Evolutionary conservation across 1,139 yeast species (phyloP).

Genomic region (Candida anutae): DNA sequence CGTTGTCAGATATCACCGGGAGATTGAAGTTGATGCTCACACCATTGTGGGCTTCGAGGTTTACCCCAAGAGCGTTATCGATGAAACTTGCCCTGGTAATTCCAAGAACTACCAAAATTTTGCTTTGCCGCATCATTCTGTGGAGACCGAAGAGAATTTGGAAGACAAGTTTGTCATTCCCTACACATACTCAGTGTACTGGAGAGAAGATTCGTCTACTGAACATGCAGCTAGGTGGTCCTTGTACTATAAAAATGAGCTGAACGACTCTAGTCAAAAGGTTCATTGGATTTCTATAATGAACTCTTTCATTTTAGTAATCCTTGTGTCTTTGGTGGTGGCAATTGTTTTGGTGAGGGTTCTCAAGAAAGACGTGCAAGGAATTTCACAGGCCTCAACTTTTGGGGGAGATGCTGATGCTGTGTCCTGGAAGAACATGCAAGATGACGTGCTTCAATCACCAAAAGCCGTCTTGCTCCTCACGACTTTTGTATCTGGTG

Average conservation of each 20-base stretch:
- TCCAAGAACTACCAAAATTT: constrained; percentile 49
- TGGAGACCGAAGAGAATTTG: constrained; percentile 6
- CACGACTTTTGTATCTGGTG: constrained; percentile 60
- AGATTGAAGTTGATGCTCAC: constrained; percentile 31
- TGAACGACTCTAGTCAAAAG: constrained; percentile 29
- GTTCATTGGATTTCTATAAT: constrained; percentile 69
- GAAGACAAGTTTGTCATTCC: constrained; percentile 42
- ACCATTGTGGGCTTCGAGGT: constrained; percentile 88
- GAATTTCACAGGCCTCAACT: constrained; percentile 4
- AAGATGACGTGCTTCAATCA: constrained; percentile 45
- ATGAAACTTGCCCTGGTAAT: constrained; percentile 63
- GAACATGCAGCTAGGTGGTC: constrained; percentile 73
- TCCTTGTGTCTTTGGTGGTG: constrained; percentile 51
- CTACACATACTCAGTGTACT: constrained; percentile 79
- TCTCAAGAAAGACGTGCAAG: constrained; percentile 30
- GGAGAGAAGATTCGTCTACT: constrained; percentile 73
- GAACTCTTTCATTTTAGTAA: constrained; percentile 55
- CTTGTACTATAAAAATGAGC: constrained; percentile 55
- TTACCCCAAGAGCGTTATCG: constrained; percentile 74
- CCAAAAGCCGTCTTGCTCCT: constrained; percentile 43
- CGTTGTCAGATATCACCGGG: constrained; percentile 67
- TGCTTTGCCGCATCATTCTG: constrained; percentile 26
- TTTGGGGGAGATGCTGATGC: constrained; percentile 4
- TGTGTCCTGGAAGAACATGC: constrained; percentile 44
- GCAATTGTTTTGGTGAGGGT: constrained; percentile 56